Evolutionary conservation across 176 grass and related monocot genomes (phyloP).

Genomic region (Carex scoparia): DNA sequence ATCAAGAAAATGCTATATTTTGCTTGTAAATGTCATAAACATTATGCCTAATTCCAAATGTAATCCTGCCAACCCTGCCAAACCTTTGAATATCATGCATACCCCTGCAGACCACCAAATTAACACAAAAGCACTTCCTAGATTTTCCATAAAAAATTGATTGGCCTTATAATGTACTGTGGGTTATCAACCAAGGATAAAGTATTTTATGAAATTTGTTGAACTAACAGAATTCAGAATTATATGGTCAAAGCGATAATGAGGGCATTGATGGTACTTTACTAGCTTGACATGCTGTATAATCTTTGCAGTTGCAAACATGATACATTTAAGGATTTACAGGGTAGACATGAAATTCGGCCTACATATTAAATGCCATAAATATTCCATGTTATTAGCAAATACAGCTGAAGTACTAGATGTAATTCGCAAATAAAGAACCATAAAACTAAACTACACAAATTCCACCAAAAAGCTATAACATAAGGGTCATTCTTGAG

Average conservation of each 20-base stretch:
- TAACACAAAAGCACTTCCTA: not conserved
- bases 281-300: not conserved
- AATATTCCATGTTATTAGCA: not conserved
- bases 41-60: not conserved
- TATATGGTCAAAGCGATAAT: not conserved
- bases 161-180: not conserved
- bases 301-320: not conserved
- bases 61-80: not conserved
- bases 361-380: not conserved
- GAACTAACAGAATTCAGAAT: not conserved
- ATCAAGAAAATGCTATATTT: not conserved
- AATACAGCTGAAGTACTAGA: not conserved
- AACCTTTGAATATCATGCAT: not conserved
- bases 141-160: not conserved
- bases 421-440: not conserved
- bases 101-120: not conserved
- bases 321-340: not conserved
- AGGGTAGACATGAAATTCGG: not conserved
- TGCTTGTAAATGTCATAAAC: not conserved
- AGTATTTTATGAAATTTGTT: not conserved
- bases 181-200: not conserved
- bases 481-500: not conserved
- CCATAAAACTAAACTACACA: not conserved
- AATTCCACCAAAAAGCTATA: not conserved
- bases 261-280: not conserved